Conservation (phyloP, 2,329 filamentous ascomycete species). For the Trichophyton simii region DNA sequence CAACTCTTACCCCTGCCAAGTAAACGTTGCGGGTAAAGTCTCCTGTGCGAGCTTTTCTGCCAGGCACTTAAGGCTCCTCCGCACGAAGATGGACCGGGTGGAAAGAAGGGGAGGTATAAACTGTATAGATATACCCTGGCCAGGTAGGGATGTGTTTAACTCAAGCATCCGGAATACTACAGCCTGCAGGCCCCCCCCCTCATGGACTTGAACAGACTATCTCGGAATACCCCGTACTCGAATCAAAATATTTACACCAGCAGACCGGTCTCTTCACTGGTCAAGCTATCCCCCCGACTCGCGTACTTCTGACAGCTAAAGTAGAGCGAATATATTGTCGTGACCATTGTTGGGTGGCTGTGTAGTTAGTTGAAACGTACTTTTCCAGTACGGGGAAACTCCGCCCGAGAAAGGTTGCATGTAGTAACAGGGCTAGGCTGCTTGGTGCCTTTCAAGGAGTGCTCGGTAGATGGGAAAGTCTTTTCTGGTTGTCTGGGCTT, state of each 20-base stretch:
- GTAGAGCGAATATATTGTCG: neutral
- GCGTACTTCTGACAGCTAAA: neutral
- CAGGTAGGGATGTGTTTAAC: neutral
- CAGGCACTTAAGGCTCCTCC: neutral
- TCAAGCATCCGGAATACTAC: neutral
- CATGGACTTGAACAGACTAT: too few species aligned
- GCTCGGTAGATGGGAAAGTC: neutral
- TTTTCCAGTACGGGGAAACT: neutral
- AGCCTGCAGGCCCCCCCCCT: too few species aligned
- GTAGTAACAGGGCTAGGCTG: neutral
- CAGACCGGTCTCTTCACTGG: neutral
- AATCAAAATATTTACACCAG: neutral
- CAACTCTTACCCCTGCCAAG: neutral
- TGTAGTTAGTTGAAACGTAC: neutral
- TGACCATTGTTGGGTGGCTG: neutral
- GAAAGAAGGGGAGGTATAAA: neutral
- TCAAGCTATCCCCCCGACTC: neutral
- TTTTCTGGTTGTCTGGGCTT: too few species aligned
- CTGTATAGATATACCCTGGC: neutral
- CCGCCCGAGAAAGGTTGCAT: neutral
- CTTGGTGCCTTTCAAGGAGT: neutral
- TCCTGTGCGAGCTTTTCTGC: neutral
- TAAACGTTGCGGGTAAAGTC: slow-evolving; percentile 1
- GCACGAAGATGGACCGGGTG: neutral
- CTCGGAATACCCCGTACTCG: neutral